A percentile compares a stretch with the other conserved stretches of the same genome.
Conservation (phyloP, 108 stramenopile genomes). For the Fistulifera solaris region DNA sequence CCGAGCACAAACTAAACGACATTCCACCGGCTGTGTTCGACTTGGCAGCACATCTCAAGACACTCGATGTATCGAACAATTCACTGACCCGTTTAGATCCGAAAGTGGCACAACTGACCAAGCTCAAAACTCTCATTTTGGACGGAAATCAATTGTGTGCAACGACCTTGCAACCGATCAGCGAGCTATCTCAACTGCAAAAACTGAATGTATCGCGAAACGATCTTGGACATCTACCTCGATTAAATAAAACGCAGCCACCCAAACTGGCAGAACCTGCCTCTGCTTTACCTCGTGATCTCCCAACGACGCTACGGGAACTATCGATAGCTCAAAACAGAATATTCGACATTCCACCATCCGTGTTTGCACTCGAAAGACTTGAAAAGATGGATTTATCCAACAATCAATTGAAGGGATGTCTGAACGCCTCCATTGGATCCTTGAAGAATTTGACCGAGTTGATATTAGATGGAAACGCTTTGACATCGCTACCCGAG, state of each 20-base stretch:
- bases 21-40: slow-evolving; percentile 57
- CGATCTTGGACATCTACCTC: slow-evolving; percentile 24
- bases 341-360: slow-evolving; percentile 41
- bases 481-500: slow-evolving; percentile 47
- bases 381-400: slow-evolving; percentile 68
- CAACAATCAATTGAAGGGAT: slow-evolving; percentile 34
- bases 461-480: slow-evolving; percentile 66
- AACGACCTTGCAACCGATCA: slow-evolving; percentile 36
- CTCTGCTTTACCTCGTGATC: slow-evolving; percentile 29
- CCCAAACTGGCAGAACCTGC: slow-evolving; percentile 1
- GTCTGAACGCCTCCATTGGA: slow-evolving; percentile 19
- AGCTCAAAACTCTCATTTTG: slow-evolving; percentile 69
- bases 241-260: neutral
- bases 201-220: slow-evolving; percentile 54
- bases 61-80: slow-evolving; percentile 75
- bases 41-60: slow-evolving; percentile 20
- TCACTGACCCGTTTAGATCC: slow-evolving; percentile 30
- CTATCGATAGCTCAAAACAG: slow-evolving; percentile 46
- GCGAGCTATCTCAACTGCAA: slow-evolving; percentile 55
- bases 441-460: slow-evolving; percentile 48
- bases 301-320: slow-evolving; percentile 35
- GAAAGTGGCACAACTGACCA: slow-evolving; percentile 31
- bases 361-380: slow-evolving; percentile 11
- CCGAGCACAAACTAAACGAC: slow-evolving; percentile 61
- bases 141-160: slow-evolving; percentile 55